These are phyloP conservation scores for Acer yangbiense DNA, from an alignment of 345 rosid species.

Conservation along the genomic window DNA sequence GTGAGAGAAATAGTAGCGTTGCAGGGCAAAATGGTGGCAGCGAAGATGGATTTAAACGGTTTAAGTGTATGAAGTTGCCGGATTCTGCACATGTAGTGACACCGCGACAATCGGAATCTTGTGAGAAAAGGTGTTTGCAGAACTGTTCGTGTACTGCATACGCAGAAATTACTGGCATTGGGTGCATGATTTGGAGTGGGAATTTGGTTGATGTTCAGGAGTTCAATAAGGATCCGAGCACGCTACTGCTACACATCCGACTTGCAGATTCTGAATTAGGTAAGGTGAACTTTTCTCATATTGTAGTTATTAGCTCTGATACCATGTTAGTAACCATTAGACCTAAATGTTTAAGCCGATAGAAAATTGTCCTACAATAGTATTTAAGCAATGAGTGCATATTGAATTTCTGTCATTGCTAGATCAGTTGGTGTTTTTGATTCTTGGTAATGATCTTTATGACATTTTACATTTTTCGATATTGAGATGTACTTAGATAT, in stretches of 20 bases:
- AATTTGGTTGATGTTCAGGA: conserved; percentile 57
- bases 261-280: conserved; percentile 65
- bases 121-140: conserved; percentile 20
- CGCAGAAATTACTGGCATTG: conserved; percentile 37
- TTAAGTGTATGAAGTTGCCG: conserved; percentile 36
- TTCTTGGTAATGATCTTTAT: not conserved
- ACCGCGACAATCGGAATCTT: not conserved
- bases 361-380: too few species aligned
- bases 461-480: too few species aligned
- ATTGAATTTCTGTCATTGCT: not conserved
- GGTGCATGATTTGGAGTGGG: conserved; percentile 64
- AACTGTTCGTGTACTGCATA: conserved; percentile 72
- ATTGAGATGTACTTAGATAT: too few species aligned
- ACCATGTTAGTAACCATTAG: too few species aligned
- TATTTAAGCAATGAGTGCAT: not conserved
- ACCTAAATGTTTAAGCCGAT: too few species aligned
- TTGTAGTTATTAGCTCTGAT: not conserved
- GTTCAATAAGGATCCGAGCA: conserved; percentile 35
- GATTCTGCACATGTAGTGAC: conserved; percentile 29
- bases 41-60: conserved; percentile 31
- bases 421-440: not conserved
- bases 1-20: conserved; percentile 22
- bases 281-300: conserved; percentile 10
- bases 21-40: conserved; percentile 17
- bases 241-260: conserved; percentile 45